Conservation (phyloP, 441 rosid species). For the Erodium trifolium region DNA sequence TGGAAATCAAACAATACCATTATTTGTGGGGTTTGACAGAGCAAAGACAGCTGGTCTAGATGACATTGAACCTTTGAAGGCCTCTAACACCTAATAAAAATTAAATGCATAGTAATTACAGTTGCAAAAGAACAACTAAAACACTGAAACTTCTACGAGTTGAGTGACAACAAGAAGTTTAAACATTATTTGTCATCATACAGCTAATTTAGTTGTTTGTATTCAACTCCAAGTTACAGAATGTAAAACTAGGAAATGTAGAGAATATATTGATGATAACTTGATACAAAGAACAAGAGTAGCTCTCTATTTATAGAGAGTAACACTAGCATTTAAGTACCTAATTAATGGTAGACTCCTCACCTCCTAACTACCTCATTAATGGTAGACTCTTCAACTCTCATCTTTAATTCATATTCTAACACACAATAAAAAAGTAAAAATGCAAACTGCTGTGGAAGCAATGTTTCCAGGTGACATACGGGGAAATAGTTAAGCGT, state of each 20-base stretch:
- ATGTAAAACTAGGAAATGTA: background rate
- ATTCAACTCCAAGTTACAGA: background rate
- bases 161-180: slow-evolving; percentile 3
- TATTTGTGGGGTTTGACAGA: slow-evolving; percentile 97
- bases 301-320: too few species aligned
- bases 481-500: too few species aligned
- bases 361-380: too few species aligned
- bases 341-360: too few species aligned
- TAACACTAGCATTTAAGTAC: too few species aligned
- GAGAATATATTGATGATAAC: too few species aligned
- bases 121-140: background rate
- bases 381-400: too few species aligned
- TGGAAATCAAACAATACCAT: slow-evolving; percentile 41
- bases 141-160: background rate
- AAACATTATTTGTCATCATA: background rate
- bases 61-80: slow-evolving; percentile 83
- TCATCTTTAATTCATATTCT: too few species aligned
- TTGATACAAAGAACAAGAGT: too few species aligned
- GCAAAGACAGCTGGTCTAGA: slow-evolving; percentile 97
- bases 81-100: slow-evolving; percentile 73
- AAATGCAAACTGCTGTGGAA: too few species aligned
- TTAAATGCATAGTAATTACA: slow-evolving; percentile 9
- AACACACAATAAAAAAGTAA: too few species aligned
- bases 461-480: too few species aligned
- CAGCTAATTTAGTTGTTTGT: background rate